A percentile compares a stretch with the other conserved stretches of the same genome.
These are phyloP conservation scores for Chenopodium album DNA, from an alignment of 148 eudicot species.

Conservation along the genomic window DNA sequence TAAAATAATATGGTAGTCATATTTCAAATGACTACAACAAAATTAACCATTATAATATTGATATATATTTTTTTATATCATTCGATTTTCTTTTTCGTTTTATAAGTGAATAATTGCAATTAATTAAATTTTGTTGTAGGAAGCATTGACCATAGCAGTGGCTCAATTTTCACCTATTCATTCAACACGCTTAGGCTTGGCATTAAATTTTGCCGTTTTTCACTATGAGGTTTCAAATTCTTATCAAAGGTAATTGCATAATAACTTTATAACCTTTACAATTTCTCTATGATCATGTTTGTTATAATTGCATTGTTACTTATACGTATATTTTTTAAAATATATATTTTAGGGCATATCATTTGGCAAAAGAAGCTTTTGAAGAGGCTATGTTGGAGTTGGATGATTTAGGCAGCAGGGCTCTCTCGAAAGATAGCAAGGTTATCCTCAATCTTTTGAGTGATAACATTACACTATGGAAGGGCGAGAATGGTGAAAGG, in stretches of 20 bases:
- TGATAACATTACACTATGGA: constrained; percentile 37
- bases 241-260: constrained; percentile 26
- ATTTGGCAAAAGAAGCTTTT: constrained; percentile 29
- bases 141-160: constrained; percentile 32
- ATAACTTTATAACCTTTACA: neutral
- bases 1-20: no score
- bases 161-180: constrained; percentile 36
- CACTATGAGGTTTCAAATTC: constrained; percentile 42
- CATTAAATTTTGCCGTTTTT: constrained; percentile 42
- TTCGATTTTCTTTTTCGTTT: no score
- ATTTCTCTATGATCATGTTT: no score
- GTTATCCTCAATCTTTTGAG: constrained; percentile 33
- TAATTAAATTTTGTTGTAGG: constrained; percentile 16
- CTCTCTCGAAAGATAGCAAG: constrained; percentile 32
- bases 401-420: constrained; percentile 23
- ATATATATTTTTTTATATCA: no score
- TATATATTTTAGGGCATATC: constrained; percentile 27
- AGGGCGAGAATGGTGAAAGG: constrained; percentile 14
- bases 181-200: constrained; percentile 39
- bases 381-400: constrained; percentile 38
- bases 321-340: neutral
- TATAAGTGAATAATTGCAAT: neutral
- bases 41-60: no score
- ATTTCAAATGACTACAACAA: no score
- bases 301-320: neutral